Conservation (phyloP, 2,329 filamentous ascomycete genomes). For the Eutypa lata region DNA sequence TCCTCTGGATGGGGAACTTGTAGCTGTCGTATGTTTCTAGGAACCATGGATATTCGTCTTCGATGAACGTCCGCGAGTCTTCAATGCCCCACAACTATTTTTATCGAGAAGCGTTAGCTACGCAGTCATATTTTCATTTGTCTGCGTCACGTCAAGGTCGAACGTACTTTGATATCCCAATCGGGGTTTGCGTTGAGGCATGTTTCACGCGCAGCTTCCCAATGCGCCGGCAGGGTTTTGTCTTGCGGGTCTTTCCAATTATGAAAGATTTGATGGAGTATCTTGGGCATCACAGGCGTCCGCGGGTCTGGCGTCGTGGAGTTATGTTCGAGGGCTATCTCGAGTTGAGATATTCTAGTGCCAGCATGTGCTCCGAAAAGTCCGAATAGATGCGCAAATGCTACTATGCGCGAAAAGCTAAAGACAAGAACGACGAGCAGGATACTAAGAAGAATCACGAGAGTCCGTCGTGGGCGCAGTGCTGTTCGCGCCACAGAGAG, state of each 20-base stretch:
- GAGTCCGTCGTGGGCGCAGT: background rate
- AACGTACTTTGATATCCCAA: conserved; percentile 25
- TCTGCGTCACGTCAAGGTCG: background rate
- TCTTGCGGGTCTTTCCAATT: conserved; percentile 22
- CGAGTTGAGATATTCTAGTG: background rate
- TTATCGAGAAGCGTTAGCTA: background rate
- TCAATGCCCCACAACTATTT: conserved; percentile 72
- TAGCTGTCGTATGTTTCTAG: conserved; percentile 72
- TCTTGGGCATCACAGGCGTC: conserved; percentile 22
- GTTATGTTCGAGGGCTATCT: background rate
- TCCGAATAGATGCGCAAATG: background rate
- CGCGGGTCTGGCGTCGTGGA: background rate
- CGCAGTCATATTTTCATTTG: background rate
- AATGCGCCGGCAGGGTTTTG: conserved; percentile 20
- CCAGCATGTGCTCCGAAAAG: background rate
- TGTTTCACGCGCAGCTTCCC: conserved; percentile 19
- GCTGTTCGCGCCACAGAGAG: too few species aligned
- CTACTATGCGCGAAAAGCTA: background rate
- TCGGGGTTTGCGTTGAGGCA: conserved; percentile 22
- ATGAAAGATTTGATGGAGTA: conserved; percentile 30
- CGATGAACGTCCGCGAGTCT: conserved; percentile 67
- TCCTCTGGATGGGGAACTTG: conserved; percentile 71
- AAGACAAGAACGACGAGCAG: background rate
- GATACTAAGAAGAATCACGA: background rate
- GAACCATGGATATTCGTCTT: conserved; percentile 73